Percentiles rank a stretch among this genome's conserved stretches.
Conservation (phyloP, 106 monocot genomes). For the Hemerocallis citrina region DNA sequence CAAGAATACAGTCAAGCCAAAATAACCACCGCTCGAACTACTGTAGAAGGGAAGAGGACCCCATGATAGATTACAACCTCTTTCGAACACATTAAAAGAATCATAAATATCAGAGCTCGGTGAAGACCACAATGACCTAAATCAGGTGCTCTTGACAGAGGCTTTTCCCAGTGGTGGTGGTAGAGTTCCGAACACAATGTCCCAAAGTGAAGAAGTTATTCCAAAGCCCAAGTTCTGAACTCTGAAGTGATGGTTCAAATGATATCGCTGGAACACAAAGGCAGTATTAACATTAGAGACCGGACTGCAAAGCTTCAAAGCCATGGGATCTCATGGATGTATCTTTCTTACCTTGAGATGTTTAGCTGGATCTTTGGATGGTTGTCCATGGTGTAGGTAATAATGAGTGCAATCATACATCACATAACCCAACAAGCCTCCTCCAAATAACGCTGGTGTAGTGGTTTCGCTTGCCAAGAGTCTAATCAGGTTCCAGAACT, state of each 20-base stretch:
- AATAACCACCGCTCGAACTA: too few relatives aligned
- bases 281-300: neutral
- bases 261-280: slow-evolving; percentile 53
- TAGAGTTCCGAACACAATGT: slow-evolving; percentile 65
- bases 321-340: neutral
- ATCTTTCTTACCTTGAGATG: slow-evolving; percentile 56
- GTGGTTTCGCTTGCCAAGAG: slow-evolving; percentile 41
- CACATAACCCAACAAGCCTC: slow-evolving; percentile 79
- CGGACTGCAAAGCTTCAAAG: neutral
- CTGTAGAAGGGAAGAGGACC: neutral
- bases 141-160: slow-evolving; percentile 24
- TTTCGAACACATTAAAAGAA: neutral
- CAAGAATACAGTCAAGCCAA: too few relatives aligned
- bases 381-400: slow-evolving; percentile 84
- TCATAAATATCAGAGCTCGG: too few relatives aligned
- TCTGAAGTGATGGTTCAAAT: slow-evolving; percentile 90
- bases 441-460: slow-evolving; percentile 66
- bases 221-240: slow-evolving; percentile 76
- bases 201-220: slow-evolving; percentile 90
- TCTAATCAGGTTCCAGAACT: slow-evolving; percentile 65
- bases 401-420: slow-evolving; percentile 94
- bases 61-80: neutral
- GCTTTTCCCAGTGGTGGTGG: slow-evolving; percentile 36
- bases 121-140: neutral
- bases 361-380: slow-evolving; percentile 34